Conservation (phyloP, 495 filamentous ascomycete genomes). For the Xylaria venustula region DNA sequence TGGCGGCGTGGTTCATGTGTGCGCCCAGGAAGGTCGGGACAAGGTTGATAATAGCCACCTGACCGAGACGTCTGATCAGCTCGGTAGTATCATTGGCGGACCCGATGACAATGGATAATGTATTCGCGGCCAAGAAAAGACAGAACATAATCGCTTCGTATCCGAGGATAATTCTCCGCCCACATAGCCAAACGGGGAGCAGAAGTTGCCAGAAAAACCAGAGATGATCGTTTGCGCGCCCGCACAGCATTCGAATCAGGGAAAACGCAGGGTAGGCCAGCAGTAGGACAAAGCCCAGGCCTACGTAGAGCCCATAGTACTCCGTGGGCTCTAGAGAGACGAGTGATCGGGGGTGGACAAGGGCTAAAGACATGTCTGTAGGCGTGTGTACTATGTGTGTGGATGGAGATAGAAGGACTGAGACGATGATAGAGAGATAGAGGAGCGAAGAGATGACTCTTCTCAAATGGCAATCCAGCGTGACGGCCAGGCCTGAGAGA, state of each 20-base stretch:
- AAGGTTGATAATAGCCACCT: constrained; percentile 1
- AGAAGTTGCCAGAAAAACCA: background rate
- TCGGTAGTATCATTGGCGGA: background rate
- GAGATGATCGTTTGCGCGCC: background rate
- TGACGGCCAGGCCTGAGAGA: background rate
- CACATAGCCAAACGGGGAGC: background rate
- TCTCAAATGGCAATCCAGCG: background rate
- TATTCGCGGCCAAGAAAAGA: background rate
- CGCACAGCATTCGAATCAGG: background rate
- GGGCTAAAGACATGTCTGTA: background rate
- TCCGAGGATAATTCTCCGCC: background rate
- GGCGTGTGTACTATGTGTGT: background rate
- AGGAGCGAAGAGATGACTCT: background rate
- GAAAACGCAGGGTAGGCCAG: constrained; percentile 2
- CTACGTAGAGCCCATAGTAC: constrained; percentile 8
- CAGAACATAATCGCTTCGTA: constrained; percentile 2
- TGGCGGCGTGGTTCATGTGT: constrained; percentile 4
- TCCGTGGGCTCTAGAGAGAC: constrained; percentile 1
- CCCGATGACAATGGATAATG: background rate
- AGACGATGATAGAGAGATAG: background rate
- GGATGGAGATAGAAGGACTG: background rate
- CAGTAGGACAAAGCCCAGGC: constrained; percentile 1
- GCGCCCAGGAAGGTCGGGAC: background rate
- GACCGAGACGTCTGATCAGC: background rate
- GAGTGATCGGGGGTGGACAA: constrained; percentile 4